Evolutionary conservation across 2,329 filamentous ascomycete genomes (phyloP).

Genomic region (Diaporthe velutina): DNA sequence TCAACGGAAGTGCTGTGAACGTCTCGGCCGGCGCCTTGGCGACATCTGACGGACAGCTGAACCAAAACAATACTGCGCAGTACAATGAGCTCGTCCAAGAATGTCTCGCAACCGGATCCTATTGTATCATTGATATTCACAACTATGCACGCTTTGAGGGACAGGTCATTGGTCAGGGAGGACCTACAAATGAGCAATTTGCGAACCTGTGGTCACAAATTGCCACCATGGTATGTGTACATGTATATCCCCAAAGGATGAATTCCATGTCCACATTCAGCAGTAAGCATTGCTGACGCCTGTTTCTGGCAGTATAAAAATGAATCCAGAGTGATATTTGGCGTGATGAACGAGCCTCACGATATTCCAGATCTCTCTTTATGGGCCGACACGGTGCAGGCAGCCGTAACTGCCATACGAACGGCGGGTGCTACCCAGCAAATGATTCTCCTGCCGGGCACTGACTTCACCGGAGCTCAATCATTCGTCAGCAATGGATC

Average conservation of each 20-base stretch:
- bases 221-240: slow-evolving; percentile 58
- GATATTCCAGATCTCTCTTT: slow-evolving; percentile 63
- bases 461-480: slow-evolving; percentile 66
- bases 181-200: slow-evolving; percentile 73
- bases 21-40: neutral
- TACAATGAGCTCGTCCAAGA: slow-evolving; percentile 69
- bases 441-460: slow-evolving; percentile 75
- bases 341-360: slow-evolving; percentile 79
- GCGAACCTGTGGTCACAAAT: slow-evolving; percentile 69
- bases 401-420: slow-evolving; percentile 75
- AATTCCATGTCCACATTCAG: neutral
- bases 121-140: slow-evolving; percentile 72
- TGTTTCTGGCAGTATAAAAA: slow-evolving; percentile 56
- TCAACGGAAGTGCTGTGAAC: slow-evolving; percentile 54
- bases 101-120: slow-evolving; percentile 67
- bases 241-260: neutral
- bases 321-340: slow-evolving; percentile 69
- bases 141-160: slow-evolving; percentile 73
- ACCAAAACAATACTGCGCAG: slow-evolving; percentile 60
- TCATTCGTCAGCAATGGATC: slow-evolving; percentile 63
- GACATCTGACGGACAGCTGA: slow-evolving; percentile 57
- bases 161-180: slow-evolving; percentile 74
- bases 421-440: slow-evolving; percentile 72
- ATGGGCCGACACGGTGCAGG: slow-evolving; percentile 73
- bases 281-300: neutral